These are phyloP conservation scores for Globisporangium lucens DNA, from an alignment of 352 stramenopile genomes.

Conservation along the genomic window DNA sequence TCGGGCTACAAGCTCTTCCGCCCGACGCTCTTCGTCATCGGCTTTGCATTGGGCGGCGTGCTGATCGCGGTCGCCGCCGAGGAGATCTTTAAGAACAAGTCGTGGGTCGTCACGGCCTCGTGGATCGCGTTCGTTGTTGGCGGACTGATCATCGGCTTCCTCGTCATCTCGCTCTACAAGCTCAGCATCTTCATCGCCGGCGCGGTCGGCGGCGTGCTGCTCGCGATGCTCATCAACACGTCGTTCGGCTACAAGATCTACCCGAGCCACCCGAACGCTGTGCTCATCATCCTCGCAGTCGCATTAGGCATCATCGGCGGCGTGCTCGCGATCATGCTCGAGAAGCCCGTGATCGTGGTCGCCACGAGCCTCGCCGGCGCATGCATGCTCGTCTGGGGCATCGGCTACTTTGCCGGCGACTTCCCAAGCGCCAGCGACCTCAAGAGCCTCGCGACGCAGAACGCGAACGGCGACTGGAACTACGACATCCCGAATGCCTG, in stretches of 20 bases:
- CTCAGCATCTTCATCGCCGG: slow-evolving; percentile 57
- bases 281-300: slow-evolving; percentile 50
- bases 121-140: slow-evolving; percentile 60
- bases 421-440: slow-evolving; percentile 54
- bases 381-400: slow-evolving; percentile 42
- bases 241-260: slow-evolving; percentile 56
- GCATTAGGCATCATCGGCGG: slow-evolving; percentile 37
- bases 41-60: slow-evolving; percentile 49
- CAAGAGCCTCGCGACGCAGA: slow-evolving; percentile 31
- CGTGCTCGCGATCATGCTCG: slow-evolving; percentile 40
- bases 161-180: slow-evolving; percentile 49
- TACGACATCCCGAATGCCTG: slow-evolving; percentile 57
- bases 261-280: slow-evolving; percentile 39
- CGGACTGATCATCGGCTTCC: slow-evolving; percentile 38
- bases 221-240: slow-evolving; percentile 50
- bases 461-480: slow-evolving; percentile 39
- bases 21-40: slow-evolving; percentile 44
- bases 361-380: slow-evolving; percentile 55
- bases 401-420: slow-evolving; percentile 65
- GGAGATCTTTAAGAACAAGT: slow-evolving; percentile 37
- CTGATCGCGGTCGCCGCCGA: slow-evolving; percentile 36
- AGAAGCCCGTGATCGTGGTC: slow-evolving; percentile 51
- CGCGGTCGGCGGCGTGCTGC: slow-evolving; percentile 41
- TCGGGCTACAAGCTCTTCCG: slow-evolving; percentile 67
- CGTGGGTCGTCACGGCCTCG: slow-evolving; percentile 49